Percentiles rank a stretch among this genome's conserved stretches.
Evolutionary conservation across 208 protist species (phyloP).

Genomic region (Leishmania mexicana): DNA sequence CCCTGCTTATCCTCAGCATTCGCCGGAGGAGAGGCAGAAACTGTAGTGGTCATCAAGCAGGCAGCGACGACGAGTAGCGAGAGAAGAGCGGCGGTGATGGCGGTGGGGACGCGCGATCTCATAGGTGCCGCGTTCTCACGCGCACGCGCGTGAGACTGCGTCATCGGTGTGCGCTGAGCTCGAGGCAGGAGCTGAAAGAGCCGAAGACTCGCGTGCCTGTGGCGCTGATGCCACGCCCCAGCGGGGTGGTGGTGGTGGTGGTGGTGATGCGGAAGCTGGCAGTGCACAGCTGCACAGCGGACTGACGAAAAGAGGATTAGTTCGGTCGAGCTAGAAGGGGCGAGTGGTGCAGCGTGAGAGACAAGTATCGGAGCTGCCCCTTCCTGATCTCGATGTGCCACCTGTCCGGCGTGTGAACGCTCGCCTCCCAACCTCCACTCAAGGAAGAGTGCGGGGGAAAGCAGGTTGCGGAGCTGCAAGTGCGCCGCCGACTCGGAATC

Average conservation of each 20-base stretch:
- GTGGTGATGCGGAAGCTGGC: background rate
- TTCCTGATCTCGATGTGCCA: background rate
- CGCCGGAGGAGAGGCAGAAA: background rate
- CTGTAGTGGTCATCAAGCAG: background rate
- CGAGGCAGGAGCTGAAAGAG: background rate
- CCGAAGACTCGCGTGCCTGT: background rate
- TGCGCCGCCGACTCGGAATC: background rate
- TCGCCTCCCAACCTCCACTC: background rate
- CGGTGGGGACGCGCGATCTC: background rate
- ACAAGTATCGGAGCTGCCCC: background rate
- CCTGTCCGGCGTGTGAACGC: background rate
- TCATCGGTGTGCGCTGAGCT: background rate
- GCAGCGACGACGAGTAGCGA: slow-evolving; percentile 2
- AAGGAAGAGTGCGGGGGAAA: background rate
- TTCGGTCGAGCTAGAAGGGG: background rate
- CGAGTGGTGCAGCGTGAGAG: background rate
- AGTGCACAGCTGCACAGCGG: background rate
- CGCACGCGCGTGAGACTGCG: background rate
- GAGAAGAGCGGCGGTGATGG: slow-evolving; percentile 3
- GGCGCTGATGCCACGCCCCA: background rate
- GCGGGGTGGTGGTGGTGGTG: background rate
- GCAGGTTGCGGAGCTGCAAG: no score
- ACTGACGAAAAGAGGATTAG: background rate
- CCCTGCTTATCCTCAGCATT: background rate
- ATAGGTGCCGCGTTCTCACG: background rate